Conservation (phyloP, 805 yeast species). For the Aciculoconidium aculeatum region DNA sequence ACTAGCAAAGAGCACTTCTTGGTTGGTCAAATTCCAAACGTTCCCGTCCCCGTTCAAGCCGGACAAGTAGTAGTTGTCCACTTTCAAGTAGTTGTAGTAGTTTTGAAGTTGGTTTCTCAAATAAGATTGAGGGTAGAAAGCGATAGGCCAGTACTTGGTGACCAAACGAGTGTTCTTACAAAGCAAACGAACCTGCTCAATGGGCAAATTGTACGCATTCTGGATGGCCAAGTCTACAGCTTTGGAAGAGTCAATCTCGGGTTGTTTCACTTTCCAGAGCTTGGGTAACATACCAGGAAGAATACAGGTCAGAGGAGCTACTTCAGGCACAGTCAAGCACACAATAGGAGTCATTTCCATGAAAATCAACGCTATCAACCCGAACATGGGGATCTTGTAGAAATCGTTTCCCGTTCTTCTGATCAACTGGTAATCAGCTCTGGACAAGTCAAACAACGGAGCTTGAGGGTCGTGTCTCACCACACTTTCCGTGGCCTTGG, state of each 20-base stretch:
- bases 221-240: slow-evolving; percentile 24
- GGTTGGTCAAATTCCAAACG: slow-evolving; percentile 40
- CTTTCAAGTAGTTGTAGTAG: slow-evolving; percentile 39
- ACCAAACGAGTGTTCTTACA: slow-evolving; percentile 32
- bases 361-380: slow-evolving; percentile 40
- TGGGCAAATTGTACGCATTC: slow-evolving; percentile 45
- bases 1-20: slow-evolving; percentile 50
- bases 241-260: slow-evolving; percentile 2
- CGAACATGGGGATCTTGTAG: slow-evolving; percentile 49
- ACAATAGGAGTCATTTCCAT: slow-evolving; percentile 51
- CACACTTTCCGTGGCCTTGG: slow-evolving; percentile 9
- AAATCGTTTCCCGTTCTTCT: slow-evolving; percentile 47
- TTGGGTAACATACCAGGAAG: slow-evolving; percentile 42
- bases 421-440: slow-evolving; percentile 47
- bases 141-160: slow-evolving; percentile 35
- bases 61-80: slow-evolving; percentile 46
- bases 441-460: slow-evolving; percentile 30
- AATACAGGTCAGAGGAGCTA: slow-evolving; percentile 55
- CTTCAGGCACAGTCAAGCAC: slow-evolving; percentile 48
- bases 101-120: slow-evolving; percentile 31
- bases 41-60: slow-evolving; percentile 34
- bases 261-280: slow-evolving; percentile 19
- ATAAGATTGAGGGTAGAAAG: slow-evolving; percentile 31
- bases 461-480: slow-evolving; percentile 1
- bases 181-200: slow-evolving; percentile 30